These are phyloP conservation scores for Beauveria rudraprayagi DNA, from an alignment of 2,329 filamentous ascomycete species.

Conservation along the genomic window DNA sequence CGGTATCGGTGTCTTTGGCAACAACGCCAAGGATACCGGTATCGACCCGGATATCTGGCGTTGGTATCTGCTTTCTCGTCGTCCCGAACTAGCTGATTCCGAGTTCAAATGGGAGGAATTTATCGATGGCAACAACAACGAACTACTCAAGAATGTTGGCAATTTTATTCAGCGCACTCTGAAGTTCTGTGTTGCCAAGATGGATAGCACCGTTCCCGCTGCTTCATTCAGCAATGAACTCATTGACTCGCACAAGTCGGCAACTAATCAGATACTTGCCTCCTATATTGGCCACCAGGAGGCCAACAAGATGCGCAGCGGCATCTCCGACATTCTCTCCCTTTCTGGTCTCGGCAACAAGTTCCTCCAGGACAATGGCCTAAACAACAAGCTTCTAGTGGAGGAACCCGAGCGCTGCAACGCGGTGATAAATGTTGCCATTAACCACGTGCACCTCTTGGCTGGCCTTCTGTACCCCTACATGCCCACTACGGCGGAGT, in stretches of 20 bases:
- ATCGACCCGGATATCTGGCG: conserved; percentile 84
- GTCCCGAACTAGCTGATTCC: conserved; percentile 78
- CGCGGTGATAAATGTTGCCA: conserved; percentile 63
- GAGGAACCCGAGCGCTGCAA: conserved; percentile 47
- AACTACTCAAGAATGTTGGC: conserved; percentile 68
- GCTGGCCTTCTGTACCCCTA: conserved; percentile 74
- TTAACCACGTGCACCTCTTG: conserved; percentile 78
- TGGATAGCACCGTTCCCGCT: conserved; percentile 59
- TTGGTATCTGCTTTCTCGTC: conserved; percentile 79
- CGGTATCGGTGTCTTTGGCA: conserved; percentile 84
- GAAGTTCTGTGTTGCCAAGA: conserved; percentile 71
- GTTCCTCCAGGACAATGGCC: conserved; percentile 43
- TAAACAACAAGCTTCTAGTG: conserved; percentile 47
- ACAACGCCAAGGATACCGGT: conserved; percentile 79
- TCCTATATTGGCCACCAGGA: conserved; percentile 63
- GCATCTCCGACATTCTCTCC: conserved; percentile 56
- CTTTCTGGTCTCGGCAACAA: conserved; percentile 52
- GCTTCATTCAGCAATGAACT: conserved; percentile 47
- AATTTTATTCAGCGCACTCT: conserved; percentile 68
- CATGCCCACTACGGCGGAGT: conserved; percentile 69
- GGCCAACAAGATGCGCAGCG: conserved; percentile 61
- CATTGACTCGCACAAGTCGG: conserved; percentile 46
- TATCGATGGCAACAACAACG: conserved; percentile 78
- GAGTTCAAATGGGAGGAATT: conserved; percentile 87
- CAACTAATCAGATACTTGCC: conserved; percentile 58